phyloP scores from a whole-genome alignment of 345 rosid genomes.

The Mallotus nudiflorus region DNA sequence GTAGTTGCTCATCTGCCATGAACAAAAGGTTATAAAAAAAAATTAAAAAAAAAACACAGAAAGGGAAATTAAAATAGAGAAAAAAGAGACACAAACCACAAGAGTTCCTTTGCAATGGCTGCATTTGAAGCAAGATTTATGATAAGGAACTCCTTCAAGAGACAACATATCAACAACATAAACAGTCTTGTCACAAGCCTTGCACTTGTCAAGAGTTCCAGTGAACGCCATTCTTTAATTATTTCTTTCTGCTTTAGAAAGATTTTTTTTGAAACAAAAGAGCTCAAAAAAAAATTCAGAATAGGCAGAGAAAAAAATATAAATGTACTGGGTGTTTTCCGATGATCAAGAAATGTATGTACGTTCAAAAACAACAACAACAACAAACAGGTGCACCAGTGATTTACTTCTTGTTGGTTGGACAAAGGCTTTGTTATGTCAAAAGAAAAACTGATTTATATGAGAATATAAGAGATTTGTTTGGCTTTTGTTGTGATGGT shows the following conservation, averaged over 20 bases:
- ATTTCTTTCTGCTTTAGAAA: not conserved
- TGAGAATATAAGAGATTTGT: constrained; percentile 25
- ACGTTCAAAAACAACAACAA: not conserved
- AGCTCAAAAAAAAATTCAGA: not conserved
- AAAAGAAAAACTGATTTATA: constrained; percentile 39
- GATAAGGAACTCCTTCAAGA: constrained; percentile 82
- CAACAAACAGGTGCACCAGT: not conserved
- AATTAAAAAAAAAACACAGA: not conserved
- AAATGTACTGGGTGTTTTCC: not conserved
- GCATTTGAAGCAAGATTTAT: constrained; percentile 88
- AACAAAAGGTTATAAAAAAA: not conserved
- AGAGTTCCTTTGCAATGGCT: constrained; percentile 94
- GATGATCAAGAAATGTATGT: not conserved
- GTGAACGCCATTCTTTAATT: constrained; percentile 65
- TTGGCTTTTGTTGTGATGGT: constrained; percentile 31
- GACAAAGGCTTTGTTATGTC: constrained; percentile 40
- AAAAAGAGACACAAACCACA: constrained; percentile 38
- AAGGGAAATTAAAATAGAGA: not conserved
- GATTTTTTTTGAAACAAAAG: no score
- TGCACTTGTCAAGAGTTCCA: constrained; percentile 91
- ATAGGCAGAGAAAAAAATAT: constrained; percentile 7
- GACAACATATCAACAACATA: constrained; percentile 84
- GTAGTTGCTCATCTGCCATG: constrained; percentile 90
- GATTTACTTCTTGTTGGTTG: not conserved
- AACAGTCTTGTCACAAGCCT: constrained; percentile 86